These are phyloP conservation scores for Trypanosoma congolense DNA, from an alignment of 208 protist species.

Conservation along the genomic window DNA sequence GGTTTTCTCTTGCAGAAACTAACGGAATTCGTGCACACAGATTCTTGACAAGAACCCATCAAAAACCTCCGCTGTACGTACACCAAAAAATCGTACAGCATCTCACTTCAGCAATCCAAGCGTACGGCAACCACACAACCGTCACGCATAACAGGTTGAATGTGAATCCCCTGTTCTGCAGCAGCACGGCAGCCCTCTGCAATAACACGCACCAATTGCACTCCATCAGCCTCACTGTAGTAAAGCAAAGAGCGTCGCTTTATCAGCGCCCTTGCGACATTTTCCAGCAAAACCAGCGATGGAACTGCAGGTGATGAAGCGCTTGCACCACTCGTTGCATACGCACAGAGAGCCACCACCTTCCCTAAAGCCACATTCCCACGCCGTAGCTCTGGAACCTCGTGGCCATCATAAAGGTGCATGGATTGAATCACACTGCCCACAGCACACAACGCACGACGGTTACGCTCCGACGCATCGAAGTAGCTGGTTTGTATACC, in stretches of 20 bases:
- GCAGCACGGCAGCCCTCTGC: slow-evolving; percentile 27
- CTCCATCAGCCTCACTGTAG: slow-evolving; percentile 41
- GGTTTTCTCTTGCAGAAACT: too few species aligned
- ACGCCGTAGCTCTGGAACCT: slow-evolving; percentile 66
- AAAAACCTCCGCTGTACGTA: background rate
- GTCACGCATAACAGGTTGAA: slow-evolving; percentile 42
- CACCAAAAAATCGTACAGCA: background rate
- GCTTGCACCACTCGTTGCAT: slow-evolving; percentile 7
- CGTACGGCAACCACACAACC: slow-evolving; percentile 30
- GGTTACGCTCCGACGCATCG: slow-evolving; percentile 35
- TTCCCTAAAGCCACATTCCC: slow-evolving; percentile 51
- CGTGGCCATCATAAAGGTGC: slow-evolving; percentile 77
- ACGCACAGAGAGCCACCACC: slow-evolving; percentile 45
- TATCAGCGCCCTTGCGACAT: slow-evolving; percentile 33
- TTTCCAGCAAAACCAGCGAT: slow-evolving; percentile 30
- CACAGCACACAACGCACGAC: slow-evolving; percentile 26
- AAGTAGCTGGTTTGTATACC: slow-evolving; percentile 67
- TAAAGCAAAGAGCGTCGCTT: slow-evolving; percentile 33
- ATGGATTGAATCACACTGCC: slow-evolving; percentile 66
- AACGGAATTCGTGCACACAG: too few species aligned
- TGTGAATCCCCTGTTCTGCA: slow-evolving; percentile 5
- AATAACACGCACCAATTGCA: slow-evolving; percentile 54
- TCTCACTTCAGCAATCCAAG: background rate
- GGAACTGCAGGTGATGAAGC: background rate
- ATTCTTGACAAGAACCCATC: too few species aligned